Evolutionary conservation across 345 rosid species (phyloP), one percentile per base, ranked within the genome.

Genomic region (Psidium friedrichsthalianum): DNA sequence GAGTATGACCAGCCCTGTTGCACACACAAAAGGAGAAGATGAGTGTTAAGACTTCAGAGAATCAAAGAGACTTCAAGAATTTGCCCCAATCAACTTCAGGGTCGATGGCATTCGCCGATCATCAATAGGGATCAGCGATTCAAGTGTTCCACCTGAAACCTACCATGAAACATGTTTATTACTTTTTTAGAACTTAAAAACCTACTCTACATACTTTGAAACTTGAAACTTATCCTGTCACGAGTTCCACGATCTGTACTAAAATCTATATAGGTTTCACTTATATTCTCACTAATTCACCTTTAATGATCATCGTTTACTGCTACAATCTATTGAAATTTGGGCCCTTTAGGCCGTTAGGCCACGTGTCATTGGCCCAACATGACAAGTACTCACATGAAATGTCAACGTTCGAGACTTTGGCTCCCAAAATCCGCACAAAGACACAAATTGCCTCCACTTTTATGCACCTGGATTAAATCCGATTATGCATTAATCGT

Each of bases 1-100:
- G 57, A 97, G 98, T 52, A 96, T 53, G 53, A 97, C 88, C 91
- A 97, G 10, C 99, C 99, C 99, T 96, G 96, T 56, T 69, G 47
- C 84, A 18, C 81, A 80, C 21, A 51, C 10, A 21, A 56, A 21
- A 54, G 64, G 32, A 56, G 20, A 56, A 40, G 78, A 32, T 69
- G 78, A 69, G 47, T 8, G 78, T 18, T 44, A 3, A 32, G 78
- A 32, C 78, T 20, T 16, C 24, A 69, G 42, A 32, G 78, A 18
- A 69, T 32, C 78, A 4, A 16, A 32, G 24, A 18, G 78, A 32
- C 13, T 7, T 20, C 56, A 20, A 55, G 9, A 55, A 55, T 20
- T 55, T 55, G 56, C 24, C 24, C 24, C 10, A 54, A 16, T 47
- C 49, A 8, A 8, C 49, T 47, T 47, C 49, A 32, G 76, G 22